Conservation (phyloP, 169 alveolate species). For the Nephromyces sp. region DNA sequence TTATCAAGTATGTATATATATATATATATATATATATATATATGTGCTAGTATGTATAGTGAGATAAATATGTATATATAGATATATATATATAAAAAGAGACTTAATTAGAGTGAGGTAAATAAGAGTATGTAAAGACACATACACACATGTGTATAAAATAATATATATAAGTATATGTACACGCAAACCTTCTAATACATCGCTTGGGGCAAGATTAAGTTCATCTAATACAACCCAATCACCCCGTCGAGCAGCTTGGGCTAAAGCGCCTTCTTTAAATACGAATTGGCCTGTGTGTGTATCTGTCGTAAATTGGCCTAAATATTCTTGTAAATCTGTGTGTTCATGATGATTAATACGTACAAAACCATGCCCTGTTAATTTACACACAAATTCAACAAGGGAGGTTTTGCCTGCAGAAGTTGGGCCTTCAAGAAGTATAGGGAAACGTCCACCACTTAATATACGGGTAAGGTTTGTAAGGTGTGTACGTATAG, state of each 20-base stretch:
- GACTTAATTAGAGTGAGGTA: too few relatives aligned
- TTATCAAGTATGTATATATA: too few relatives aligned
- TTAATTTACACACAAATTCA: conserved; percentile 79
- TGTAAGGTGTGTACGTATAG: conserved; percentile 58
- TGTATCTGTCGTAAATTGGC: conserved; percentile 86
- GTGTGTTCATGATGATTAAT: conserved; percentile 98
- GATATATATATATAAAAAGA: too few relatives aligned
- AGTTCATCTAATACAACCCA: conserved; percentile 98
- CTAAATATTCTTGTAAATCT: conserved; percentile 95
- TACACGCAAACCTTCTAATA: conserved; percentile 70
- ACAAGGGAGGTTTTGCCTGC: conserved; percentile 98
- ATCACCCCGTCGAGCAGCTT: conserved; percentile 93
- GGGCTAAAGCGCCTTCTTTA: conserved; percentile 93
- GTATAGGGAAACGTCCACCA: conserved; percentile 89
- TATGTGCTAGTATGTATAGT: too few relatives aligned
- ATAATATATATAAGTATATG: background rate
- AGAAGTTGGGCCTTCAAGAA: conserved; percentile 98
- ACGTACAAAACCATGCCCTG: conserved; percentile 89
- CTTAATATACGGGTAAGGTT: conserved; percentile 79
- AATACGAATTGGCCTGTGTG: conserved; percentile 76
- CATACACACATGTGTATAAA: background rate
- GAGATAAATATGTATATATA: too few relatives aligned
- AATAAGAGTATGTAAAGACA: too few relatives aligned
- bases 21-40: too few relatives aligned
- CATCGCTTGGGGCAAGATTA: conserved; percentile 96